Evolutionary conservation across 2,329 filamentous ascomycete genomes (phyloP).

Genomic region (Rutstroemia sp.): DNA sequence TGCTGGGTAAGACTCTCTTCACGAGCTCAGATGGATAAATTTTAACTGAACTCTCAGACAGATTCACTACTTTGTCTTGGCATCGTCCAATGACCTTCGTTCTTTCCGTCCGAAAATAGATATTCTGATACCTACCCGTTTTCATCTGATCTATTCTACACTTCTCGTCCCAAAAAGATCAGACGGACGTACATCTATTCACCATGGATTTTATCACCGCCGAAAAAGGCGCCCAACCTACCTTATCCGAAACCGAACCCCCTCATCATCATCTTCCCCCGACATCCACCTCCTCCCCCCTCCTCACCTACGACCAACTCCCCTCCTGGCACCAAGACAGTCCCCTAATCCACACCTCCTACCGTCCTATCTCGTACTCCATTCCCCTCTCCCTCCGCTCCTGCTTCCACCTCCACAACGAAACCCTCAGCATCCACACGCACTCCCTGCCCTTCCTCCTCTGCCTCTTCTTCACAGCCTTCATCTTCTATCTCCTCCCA

Average conservation of each 20-base stretch:
- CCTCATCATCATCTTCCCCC: neutral
- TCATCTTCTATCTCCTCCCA: constrained; percentile 1
- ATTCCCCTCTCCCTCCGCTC: neutral
- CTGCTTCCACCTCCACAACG: neutral
- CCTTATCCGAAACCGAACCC: too few species aligned
- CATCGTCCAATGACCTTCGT: too few species aligned
- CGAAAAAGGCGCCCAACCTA: neutral
- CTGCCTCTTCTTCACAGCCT: neutral
- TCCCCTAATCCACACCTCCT: neutral
- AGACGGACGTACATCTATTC: too few species aligned
- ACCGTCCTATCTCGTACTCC: neutral
- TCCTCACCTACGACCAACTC: constrained; percentile 4
- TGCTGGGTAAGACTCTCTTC: too few species aligned
- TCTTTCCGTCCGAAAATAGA: too few species aligned
- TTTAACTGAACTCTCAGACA: too few species aligned
- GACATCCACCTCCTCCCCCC: neutral
- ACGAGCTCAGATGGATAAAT: too few species aligned
- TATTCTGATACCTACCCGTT: too few species aligned
- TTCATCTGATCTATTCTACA: too few species aligned
- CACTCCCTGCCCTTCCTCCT: neutral
- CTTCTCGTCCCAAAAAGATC: too few species aligned
- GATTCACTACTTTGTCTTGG: too few species aligned
- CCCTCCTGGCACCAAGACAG: constrained; percentile 6
- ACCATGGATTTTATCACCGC: neutral
- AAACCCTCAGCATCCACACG: constrained; percentile 5